phyloP scores from a whole-genome alignment of 352 stramenopile genomes.

The Globisporangium radiosum region DNA sequence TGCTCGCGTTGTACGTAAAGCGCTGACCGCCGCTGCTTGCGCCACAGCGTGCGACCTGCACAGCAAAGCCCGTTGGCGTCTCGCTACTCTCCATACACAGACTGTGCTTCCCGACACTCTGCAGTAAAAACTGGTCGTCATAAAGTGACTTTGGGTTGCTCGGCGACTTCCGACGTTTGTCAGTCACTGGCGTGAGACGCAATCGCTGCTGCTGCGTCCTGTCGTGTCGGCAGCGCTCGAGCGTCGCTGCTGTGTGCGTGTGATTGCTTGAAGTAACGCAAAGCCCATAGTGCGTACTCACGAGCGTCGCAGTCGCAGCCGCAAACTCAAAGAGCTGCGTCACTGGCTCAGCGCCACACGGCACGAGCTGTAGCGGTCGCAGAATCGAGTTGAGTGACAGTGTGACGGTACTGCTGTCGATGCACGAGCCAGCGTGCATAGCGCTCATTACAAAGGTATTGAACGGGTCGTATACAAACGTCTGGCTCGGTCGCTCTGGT shows the following conservation, averaged over 20 bases:
- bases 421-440: neutral
- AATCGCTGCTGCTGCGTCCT: neutral
- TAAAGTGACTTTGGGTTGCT: neutral
- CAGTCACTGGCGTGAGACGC: neutral
- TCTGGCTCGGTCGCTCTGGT: neutral
- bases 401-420: slow-evolving; percentile 5
- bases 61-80: no score
- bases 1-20: slow-evolving; percentile 6
- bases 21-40: neutral
- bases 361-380: neutral
- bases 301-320: neutral
- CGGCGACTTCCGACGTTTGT: neutral
- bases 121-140: slow-evolving; percentile 6
- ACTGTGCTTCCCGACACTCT: slow-evolving; percentile 5
- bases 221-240: neutral
- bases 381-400: neutral
- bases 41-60: slow-evolving; percentile 1
- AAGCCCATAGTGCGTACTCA: neutral
- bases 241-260: neutral
- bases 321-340: slow-evolving; percentile 9
- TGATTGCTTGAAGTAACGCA: slow-evolving; percentile 2
- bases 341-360: slow-evolving; percentile 1
- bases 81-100: slow-evolving; percentile 6
- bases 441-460: slow-evolving; percentile 10
- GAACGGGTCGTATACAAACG: slow-evolving; percentile 11